These are phyloP conservation scores for Ustilago loliicola DNA, from an alignment of 1,284 basidiomycete species.

Conservation along the genomic window DNA sequence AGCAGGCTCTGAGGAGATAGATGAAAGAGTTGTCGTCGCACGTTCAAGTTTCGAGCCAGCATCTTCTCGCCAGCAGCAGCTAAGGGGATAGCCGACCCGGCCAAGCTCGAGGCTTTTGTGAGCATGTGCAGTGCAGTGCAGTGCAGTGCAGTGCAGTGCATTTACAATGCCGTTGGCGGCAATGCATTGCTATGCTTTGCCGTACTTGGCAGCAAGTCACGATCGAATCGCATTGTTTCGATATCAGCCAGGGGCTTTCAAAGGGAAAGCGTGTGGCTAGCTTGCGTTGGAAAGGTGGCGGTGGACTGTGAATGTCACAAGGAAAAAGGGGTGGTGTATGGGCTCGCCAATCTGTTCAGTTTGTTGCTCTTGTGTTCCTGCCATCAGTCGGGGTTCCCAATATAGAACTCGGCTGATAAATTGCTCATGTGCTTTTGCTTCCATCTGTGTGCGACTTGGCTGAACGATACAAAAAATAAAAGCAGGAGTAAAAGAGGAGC, in stretches of 20 bases:
- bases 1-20: too few species aligned
- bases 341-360: neutral
- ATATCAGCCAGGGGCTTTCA: neutral
- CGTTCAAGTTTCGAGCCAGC: too few species aligned
- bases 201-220: neutral
- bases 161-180: neutral
- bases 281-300: neutral
- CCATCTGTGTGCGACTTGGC: neutral
- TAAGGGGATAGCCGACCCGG: neutral
- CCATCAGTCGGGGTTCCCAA: neutral
- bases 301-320: neutral
- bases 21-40: too few species aligned
- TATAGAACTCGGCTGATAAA: slow-evolving; percentile 12
- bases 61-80: too few species aligned
- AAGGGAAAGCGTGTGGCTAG: neutral
- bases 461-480: neutral
- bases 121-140: neutral
- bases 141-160: neutral
- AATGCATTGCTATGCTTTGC: neutral
- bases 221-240: neutral
- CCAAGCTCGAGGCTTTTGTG: neutral
- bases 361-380: neutral
- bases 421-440: neutral
- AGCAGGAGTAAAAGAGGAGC: too few species aligned
- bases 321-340: slow-evolving; percentile 6